Evolutionary conservation across 352 stramenopile species (phyloP).

Genomic region (Ophiocytium majus): DNA sequence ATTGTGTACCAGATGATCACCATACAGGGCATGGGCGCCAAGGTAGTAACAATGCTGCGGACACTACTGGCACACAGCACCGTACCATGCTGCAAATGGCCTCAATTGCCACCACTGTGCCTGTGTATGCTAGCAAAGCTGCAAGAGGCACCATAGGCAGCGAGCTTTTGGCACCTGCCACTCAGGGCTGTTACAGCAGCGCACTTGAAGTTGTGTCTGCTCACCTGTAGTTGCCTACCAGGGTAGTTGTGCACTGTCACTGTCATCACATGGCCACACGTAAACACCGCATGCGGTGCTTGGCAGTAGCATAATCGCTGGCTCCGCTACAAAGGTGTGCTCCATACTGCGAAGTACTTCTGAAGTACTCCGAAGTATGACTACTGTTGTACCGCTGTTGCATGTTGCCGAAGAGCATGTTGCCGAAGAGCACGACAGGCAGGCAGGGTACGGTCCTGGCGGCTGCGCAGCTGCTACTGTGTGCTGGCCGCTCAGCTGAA

Average conservation of each 20-base stretch:
- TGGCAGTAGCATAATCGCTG: too few relatives aligned
- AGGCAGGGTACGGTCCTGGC: too few relatives aligned
- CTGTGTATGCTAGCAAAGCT: conserved; percentile 95
- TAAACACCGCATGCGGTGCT: too few relatives aligned
- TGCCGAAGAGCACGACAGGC: too few relatives aligned
- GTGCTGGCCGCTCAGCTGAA: too few relatives aligned
- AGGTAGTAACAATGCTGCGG: background rate
- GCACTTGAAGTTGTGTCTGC: conserved; percentile 58
- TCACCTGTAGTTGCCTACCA: conserved; percentile 91
- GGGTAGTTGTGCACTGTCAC: conserved; percentile 73
- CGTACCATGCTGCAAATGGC: background rate
- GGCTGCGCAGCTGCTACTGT: too few relatives aligned
- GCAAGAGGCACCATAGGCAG: conserved; percentile 96
- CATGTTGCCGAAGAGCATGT: too few relatives aligned
- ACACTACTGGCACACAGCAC: background rate
- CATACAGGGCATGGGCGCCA: conserved; percentile 96
- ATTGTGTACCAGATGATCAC: conserved; percentile 98
- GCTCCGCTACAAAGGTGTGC: too few relatives aligned
- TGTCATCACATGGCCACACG: too few relatives aligned
- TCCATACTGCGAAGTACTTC: too few relatives aligned
- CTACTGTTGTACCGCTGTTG: too few relatives aligned
- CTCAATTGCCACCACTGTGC: background rate
- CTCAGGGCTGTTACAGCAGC: background rate
- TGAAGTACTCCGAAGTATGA: too few relatives aligned
- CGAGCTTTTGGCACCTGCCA: background rate